Evolutionary conservation across 169 alveolate species (phyloP), one percentile per base, ranked within the genome.

Genomic region (Cryptosporidium parvum): DNA sequence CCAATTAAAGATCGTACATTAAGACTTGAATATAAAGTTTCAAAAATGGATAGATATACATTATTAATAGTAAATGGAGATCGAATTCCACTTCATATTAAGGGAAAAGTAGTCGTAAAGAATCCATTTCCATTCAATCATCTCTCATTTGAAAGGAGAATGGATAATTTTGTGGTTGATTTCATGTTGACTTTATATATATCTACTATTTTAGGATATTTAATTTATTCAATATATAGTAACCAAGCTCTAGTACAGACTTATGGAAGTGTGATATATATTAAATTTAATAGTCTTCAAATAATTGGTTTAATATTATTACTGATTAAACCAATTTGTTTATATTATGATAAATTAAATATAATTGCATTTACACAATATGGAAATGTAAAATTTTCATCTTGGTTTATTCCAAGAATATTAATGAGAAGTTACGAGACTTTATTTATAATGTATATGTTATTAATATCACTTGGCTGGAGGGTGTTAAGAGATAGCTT

Each of bases 391-490:
- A 42, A 44, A 31, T 62, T 80, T n/a, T 26, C 48, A n/a, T 37
- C 61, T 26, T 80, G 89, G 89, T 80, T 65, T 62, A 44, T 80
- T 62, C 89, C 89, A 6, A 80, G 89, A 26, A 67, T 67, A 14
- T 44, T 80, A 12, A n/a, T 75, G n/a, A 31, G 89, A 65, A 37
- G 37, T 16, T 67, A 29, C 29, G 89, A 80, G 10, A 80, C 75
- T 18, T 18, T 62, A 42, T 80, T 80, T 31, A 37, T 80, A 26
- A 59, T 80, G 56, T 80, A 80, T 51, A 44, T 80, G 75, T 12
- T 80, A 18, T 48, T 80, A 62, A 80, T 80, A 61, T 80, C 89
- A 16, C 89, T 80, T 61, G 89, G 89, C 8, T 80, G 89, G 89
- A 80, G 53, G 29, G 67, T 80, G 14, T 35, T 80, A 23, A 80